Evolutionary conservation across 2,329 filamentous ascomycete genomes (phyloP).

Genomic region (Arthroderma sp.): DNA sequence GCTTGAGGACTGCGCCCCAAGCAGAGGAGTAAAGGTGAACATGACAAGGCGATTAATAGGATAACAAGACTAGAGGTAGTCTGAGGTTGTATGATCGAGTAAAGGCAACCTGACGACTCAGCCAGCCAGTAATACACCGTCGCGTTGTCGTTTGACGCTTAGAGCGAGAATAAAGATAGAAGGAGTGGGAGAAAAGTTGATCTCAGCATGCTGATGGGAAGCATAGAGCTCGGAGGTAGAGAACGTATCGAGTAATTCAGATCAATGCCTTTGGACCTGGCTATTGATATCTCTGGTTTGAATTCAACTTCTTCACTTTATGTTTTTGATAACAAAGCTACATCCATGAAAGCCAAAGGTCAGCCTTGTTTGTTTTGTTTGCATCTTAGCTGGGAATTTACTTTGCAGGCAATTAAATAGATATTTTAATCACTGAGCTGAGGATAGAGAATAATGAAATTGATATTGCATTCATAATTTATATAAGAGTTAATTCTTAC

Average conservation of each 20-base stretch:
- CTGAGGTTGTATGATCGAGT: neutral
- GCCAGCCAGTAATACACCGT: neutral
- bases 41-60: conserved; percentile 38
- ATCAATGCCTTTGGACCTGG: neutral
- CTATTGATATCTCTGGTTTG: neutral
- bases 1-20: conserved; percentile 71
- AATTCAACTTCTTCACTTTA: neutral
- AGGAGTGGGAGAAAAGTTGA: neutral
- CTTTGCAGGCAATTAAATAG: neutral
- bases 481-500: neutral
- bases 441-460: neutral
- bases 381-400: neutral
- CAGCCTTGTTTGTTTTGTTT: conserved; percentile 5
- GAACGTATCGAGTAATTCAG: neutral
- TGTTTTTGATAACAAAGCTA: conserved; percentile 1
- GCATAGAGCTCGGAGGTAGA: neutral
- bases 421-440: too few species aligned
- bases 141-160: neutral
- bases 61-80: neutral
- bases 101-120: neutral
- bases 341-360: neutral
- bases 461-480: neutral
- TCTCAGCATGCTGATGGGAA: neutral
- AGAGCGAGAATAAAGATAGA: neutral
- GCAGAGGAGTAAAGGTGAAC: conserved; percentile 91